phyloP scores from a whole-genome alignment of 2,329 filamentous ascomycete genomes.

The Bipolaris sorokiniana region DNA sequence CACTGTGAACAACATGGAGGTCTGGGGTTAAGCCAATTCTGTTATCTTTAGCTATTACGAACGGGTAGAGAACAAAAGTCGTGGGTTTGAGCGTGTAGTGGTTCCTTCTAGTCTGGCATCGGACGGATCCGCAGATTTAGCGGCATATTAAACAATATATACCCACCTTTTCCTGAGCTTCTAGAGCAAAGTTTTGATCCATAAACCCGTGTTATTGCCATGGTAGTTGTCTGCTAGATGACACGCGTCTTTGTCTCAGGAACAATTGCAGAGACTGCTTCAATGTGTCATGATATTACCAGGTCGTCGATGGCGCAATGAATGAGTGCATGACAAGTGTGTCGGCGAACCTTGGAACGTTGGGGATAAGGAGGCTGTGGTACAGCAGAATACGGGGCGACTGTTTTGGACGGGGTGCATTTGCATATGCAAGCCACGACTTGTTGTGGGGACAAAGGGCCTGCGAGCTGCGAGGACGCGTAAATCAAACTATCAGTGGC shows the following conservation, averaged over 20 bases:
- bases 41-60: not conserved
- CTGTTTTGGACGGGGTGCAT: conserved; percentile 1
- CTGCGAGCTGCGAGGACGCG: conserved; percentile 14
- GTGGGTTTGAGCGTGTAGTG: not conserved
- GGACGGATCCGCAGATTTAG: conserved; percentile 7
- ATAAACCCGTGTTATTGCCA: not conserved
- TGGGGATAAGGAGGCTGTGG: not conserved
- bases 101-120: conserved; percentile 6
- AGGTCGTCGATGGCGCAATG: conserved; percentile 9
- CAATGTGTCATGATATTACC: conserved; percentile 1
- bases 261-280: not conserved
- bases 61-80: not conserved
- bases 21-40: conserved; percentile 45
- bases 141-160: conserved; percentile 18
- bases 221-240: not conserved
- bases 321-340: not conserved
- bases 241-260: conserved; percentile 7
- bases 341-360: not conserved
- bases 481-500: conserved; percentile 2
- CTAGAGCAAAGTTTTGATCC: not conserved
- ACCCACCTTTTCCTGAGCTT: conserved; percentile 16
- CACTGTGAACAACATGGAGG: conserved; percentile 65
- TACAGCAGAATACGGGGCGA: not conserved
- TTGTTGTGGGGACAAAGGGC: conserved; percentile 9
- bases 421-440: conserved; percentile 13